Base-by-base conservation (phyloP, 148 eudicot genomes). In the Pouteria glomerata region DNA sequence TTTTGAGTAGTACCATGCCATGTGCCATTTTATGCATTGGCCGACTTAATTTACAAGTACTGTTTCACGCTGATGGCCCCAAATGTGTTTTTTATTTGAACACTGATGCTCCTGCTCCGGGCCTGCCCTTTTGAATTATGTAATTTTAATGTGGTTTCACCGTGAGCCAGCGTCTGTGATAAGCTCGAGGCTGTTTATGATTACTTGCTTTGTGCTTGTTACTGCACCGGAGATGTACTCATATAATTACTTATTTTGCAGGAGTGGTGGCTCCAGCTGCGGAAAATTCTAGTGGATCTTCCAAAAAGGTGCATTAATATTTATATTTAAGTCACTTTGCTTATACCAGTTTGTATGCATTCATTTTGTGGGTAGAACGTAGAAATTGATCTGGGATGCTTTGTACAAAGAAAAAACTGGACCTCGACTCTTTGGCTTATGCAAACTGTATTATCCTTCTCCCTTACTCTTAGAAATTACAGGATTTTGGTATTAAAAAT, bases 281-380 rank as follows among this genome's bases (percentile, higher is more conserved):
- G 62, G 63, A 77, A 37, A 35, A 68, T 79, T 72, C 82, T 57
- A 55, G 73, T 74, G 86, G 87, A 85, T 84, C 97, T 78, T 80
- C 95, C 88, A 57, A 57, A 82, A 81, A 90, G 97, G 98, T 89
- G 37, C 33, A 27, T 29, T 69, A 6, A 41, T 58, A 45, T 16
- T 30, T n/a, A 14, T 55, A 7, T 37, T 61, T 41, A n/a, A n/a
- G n/a, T n/a, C n/a, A n/a, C n/a, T n/a, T n/a, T n/a, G n/a, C n/a
- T n/a, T n/a, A n/a, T n/a, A n/a, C n/a, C n/a, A n/a, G n/a, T n/a
- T n/a, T 44, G 39, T 57, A 14, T 19, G 4, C 5, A 21, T 19
- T 7, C 26, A 41, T 3, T 6, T 30, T 67, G 8, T 1, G 56
- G 29, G 42, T 56, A 57, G 34, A 7, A 15, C 58, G 21, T 51